Conservation (phyloP, 177 flowering plant species). For the Telopea speciosissima region DNA sequence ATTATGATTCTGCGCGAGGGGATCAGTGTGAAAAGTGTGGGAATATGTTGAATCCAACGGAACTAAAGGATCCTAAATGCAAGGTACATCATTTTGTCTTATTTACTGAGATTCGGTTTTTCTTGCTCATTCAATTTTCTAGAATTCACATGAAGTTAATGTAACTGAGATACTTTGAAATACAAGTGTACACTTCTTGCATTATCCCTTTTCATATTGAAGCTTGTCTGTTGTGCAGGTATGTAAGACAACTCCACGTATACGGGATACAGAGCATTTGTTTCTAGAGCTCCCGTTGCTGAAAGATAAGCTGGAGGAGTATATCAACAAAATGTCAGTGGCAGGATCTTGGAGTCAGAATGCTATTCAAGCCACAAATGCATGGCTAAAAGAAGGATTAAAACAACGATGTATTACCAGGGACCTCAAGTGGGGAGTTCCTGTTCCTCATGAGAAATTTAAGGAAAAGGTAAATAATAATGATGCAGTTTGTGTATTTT, state of each 20-base stretch:
- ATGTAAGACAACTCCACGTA: conserved; percentile 55
- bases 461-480: conserved; percentile 61
- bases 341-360: conserved; percentile 94
- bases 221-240: conserved; percentile 16
- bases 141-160: not conserved
- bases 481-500: not conserved
- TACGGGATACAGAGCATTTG: conserved; percentile 85
- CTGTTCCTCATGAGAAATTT: conserved; percentile 86
- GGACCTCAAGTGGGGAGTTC: conserved; percentile 98
- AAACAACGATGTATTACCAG: conserved; percentile 80
- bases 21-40: conserved; percentile 97
- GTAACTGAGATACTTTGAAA: not conserved
- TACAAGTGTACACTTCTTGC: not conserved
- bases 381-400: conserved; percentile 92
- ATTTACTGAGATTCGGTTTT: not conserved
- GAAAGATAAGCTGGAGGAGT: conserved; percentile 61
- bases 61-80: conserved; percentile 77
- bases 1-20: conserved; percentile 87
- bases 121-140: not conserved
- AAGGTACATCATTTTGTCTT: conserved; percentile 40
- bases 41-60: conserved; percentile 85
- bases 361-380: conserved; percentile 85
- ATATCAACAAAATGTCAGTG: conserved; percentile 63
- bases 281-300: conserved; percentile 88
- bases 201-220: conserved; percentile 1